Percentiles rank a stretch among this genome's conserved stretches.
Evolutionary conservation across 345 rosid species (phyloP).

Genomic region (Gossypium bickii): DNA sequence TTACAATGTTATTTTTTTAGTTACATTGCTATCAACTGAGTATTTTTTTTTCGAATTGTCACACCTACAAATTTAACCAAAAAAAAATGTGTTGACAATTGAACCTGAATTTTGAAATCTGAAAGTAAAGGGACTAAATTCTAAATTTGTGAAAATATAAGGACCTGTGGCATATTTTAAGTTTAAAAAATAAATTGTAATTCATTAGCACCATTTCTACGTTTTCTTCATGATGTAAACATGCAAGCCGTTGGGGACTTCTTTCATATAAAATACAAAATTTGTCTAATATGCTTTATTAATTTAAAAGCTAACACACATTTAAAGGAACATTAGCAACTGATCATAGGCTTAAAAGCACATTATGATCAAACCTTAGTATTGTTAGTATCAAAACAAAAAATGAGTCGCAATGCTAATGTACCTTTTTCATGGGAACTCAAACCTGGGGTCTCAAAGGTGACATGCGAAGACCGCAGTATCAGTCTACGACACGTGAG

Average conservation of each 20-base stretch:
- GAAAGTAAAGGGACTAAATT: no score
- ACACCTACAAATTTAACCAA: no score
- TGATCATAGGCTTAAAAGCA: constrained; percentile 3
- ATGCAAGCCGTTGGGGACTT: background rate
- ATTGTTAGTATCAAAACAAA: background rate
- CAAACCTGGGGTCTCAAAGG: constrained; percentile 33
- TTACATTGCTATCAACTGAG: no score
- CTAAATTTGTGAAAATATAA: no score
- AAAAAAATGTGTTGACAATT: no score
- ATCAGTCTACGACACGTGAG: background rate
- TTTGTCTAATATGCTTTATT: constrained; percentile 1
- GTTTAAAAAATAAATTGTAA: background rate
- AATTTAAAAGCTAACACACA: constrained; percentile 12
- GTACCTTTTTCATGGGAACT: constrained; percentile 39
- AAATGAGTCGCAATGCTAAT: constrained; percentile 21
- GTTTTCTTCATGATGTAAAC: constrained; percentile 10
- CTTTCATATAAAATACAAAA: background rate
- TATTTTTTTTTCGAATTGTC: no score
- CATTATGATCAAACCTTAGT: background rate
- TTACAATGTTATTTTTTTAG: no score
- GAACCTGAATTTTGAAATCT: no score
- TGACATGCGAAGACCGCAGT: constrained; percentile 13
- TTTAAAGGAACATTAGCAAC: constrained; percentile 6
- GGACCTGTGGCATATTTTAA: no score
- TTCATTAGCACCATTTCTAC: constrained; percentile 23